Base-by-base conservation (phyloP, 129 eudicot species). In the Deinandra increscens region DNA sequence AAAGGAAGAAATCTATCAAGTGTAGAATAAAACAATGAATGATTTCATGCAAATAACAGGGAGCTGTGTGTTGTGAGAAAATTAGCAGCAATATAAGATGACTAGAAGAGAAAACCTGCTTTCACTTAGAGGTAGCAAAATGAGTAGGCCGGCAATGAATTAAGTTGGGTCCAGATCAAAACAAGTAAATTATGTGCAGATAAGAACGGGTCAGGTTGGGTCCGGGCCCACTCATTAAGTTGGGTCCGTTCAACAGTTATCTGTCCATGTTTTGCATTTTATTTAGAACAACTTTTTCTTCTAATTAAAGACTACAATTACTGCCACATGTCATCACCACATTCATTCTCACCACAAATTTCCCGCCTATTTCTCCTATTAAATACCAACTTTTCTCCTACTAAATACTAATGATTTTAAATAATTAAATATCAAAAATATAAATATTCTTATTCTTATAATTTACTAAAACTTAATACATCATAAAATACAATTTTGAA, bases 1-100 rank as follows among this genome's bases (percentile, higher is more conserved):
- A 58, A 92, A 83, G 84, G 76, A 86, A 66, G 77, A 81, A 79
- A 92, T 92, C 98, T 92, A 76, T 76, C 75, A 50, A 14, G 71
- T 12, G 22, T 33, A 73, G 23, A 49, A 71, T 11, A 45, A 46
- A 10, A 33, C 4, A 38, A 38, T 2, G 1, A 38, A 38, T 4
- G 36, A 51, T 36, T 10, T 50, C 48, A 53, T 69, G 63, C 62
- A 69, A 6, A 50, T 34, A 36, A 38, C 5, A 17, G 10, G 12
- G 43, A 49, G 18, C 34, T 7, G 42, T 10, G 61, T 58, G 14
- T n/a, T 54, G 33, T 54, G n/a, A 22, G 34, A 54, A 54, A 54
- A 20, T 22, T 20, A 20, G 33, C 34, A 20, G 36, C 34, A 22
- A 3, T 22, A 49, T 49, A 17, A 49, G n/a, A n/a, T n/a, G n/a